Conservation (phyloP, 2,329 filamentous ascomycete genomes). For the Fusarium ambrosium region DNA sequence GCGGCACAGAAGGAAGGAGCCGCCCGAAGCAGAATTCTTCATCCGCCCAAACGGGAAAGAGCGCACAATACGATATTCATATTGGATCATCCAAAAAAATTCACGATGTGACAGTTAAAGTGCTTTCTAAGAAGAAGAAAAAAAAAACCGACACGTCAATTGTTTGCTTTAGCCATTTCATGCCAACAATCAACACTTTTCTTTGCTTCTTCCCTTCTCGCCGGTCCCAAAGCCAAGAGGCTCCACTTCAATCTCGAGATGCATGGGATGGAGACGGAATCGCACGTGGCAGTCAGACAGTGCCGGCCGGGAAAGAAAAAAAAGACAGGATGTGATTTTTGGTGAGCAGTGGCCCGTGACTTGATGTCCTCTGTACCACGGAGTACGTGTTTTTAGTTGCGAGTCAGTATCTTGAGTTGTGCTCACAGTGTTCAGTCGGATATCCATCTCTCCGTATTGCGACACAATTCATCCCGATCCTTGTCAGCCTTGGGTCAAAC, state of each 20-base stretch:
- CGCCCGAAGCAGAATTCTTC: conserved; percentile 1
- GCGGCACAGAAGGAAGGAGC: conserved; percentile 7
- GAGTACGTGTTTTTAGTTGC: neutral
- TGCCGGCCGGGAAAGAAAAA: conserved; percentile 17
- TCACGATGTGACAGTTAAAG: neutral
- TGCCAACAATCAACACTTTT: conserved; percentile 1
- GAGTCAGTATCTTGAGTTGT: conserved; percentile 35
- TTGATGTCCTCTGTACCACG: neutral
- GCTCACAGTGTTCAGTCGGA: neutral
- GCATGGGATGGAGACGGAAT: conserved; percentile 32
- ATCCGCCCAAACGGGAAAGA: neutral
- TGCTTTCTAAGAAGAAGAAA: neutral
- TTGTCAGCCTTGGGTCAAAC: conserved; percentile 25
- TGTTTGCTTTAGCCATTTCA: conserved; percentile 2
- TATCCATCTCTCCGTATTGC: neutral
- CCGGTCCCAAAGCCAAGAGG: neutral
- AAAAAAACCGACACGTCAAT: neutral
- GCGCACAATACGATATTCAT: neutral
- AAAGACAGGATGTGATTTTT: neutral
- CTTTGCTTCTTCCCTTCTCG: conserved; percentile 23
- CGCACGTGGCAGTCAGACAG: conserved; percentile 41
- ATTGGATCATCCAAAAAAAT: neutral
- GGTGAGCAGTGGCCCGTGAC: neutral
- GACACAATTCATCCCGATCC: neutral
- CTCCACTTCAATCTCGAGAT: conserved; percentile 23